Evolutionary conservation across 345 rosid species (phyloP).

Genomic region (Corymbia maculata): DNA sequence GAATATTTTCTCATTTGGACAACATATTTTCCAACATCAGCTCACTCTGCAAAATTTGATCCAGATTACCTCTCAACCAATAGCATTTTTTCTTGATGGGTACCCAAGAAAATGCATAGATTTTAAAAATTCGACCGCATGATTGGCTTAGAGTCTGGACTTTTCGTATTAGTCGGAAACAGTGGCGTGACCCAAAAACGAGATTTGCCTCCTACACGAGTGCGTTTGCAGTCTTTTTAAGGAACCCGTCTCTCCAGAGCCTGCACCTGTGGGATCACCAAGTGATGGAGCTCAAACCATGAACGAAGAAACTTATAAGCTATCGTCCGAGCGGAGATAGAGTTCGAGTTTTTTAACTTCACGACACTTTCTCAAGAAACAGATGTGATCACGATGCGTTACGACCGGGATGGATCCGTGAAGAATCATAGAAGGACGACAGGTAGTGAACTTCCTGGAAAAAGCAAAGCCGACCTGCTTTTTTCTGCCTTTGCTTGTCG

Average conservation of each 20-base stretch:
- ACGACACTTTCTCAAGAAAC: background rate
- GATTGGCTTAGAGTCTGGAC: background rate
- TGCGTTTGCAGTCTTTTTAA: background rate
- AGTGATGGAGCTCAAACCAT: background rate
- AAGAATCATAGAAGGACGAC: background rate
- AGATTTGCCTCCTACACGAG: background rate
- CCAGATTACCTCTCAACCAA: rapidly evolving
- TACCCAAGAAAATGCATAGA: background rate
- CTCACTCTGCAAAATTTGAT: background rate
- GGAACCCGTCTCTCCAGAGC: background rate
- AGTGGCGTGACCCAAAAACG: no score
- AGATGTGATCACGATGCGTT: background rate
- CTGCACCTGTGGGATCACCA: background rate
- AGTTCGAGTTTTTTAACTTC: background rate
- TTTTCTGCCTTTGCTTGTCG: background rate
- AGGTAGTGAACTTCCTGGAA: background rate
- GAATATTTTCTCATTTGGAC: background rate
- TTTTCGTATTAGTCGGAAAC: background rate
- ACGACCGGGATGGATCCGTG: background rate
- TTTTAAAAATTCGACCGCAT: rapidly evolving
- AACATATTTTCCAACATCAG: background rate
- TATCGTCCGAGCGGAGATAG: background rate
- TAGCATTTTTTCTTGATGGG: rapidly evolving
- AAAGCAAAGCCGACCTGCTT: background rate
- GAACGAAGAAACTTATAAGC: background rate